Conservation (phyloP, 148 eudicot genomes). For the Rhododendron ovatum region DNA sequence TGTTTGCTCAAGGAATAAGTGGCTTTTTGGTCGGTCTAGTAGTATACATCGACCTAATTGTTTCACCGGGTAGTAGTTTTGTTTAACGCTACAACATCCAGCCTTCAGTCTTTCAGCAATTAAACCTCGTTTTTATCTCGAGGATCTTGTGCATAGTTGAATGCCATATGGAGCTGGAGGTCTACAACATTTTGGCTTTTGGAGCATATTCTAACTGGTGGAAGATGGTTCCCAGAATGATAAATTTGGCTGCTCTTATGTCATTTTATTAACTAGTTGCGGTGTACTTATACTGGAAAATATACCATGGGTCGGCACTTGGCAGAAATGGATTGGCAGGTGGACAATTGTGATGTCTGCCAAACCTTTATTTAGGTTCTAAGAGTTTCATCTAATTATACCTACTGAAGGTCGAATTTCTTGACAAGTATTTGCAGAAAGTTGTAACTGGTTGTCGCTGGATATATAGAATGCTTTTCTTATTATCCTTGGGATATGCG, state of each 20-base stretch:
- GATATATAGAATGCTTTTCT: background rate
- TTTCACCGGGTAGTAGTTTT: background rate
- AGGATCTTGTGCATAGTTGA: slow-evolving; percentile 40
- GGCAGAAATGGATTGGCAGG: background rate
- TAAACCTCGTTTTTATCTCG: slow-evolving; percentile 14
- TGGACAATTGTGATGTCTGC: background rate
- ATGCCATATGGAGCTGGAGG: slow-evolving; percentile 17
- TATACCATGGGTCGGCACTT: background rate
- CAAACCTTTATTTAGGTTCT: background rate
- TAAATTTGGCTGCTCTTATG: slow-evolving; percentile 8
- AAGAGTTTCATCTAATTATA: slow-evolving; percentile 1
- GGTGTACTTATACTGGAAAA: background rate
- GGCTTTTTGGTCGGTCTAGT: background rate
- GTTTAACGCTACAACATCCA: background rate
- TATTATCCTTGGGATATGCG: background rate
- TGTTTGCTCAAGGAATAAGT: slow-evolving; percentile 15
- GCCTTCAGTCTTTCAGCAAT: background rate
- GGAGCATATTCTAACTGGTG: slow-evolving; percentile 20
- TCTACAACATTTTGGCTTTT: slow-evolving; percentile 1
- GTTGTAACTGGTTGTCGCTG: slow-evolving; percentile 9
- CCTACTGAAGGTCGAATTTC: background rate
- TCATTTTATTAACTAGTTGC: slow-evolving; percentile 1
- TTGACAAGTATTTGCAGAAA: background rate
- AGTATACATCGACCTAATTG: background rate
- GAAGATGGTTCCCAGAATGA: slow-evolving; percentile 10